phyloP scores from a whole-genome alignment of 345 rosid genomes.

The Stellera chamaejasme region DNA sequence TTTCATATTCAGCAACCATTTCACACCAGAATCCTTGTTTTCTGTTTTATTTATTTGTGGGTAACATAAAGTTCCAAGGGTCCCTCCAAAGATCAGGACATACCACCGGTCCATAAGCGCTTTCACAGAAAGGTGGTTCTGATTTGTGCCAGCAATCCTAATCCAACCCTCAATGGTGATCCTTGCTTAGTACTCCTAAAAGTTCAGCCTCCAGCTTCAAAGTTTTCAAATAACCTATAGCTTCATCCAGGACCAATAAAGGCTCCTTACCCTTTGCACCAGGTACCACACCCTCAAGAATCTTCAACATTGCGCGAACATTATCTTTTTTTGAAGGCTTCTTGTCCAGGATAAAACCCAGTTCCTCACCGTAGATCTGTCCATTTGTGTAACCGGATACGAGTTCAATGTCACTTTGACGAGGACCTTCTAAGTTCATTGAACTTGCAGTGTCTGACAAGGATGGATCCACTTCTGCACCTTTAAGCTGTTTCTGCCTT shows the following conservation, averaged over 20 bases:
- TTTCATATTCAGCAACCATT: conserved; percentile 38
- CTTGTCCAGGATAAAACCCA: conserved; percentile 21
- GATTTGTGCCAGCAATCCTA: no score
- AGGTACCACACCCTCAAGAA: conserved; percentile 57
- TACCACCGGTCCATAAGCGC: no score
- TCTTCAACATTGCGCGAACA: conserved; percentile 27
- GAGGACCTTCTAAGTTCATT: conserved; percentile 16
- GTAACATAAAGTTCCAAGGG: no score
- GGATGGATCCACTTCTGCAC: conserved; percentile 24
- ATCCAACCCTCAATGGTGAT: no score
- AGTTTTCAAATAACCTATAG: conserved; percentile 55
- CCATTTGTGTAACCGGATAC: conserved; percentile 32
- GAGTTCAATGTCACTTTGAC: conserved; percentile 22
- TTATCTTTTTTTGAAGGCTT: conserved; percentile 33
- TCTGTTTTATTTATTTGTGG: no score
- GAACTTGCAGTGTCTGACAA: conserved; percentile 31
- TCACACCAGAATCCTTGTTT: conserved; percentile 12
- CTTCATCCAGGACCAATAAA: conserved; percentile 54
- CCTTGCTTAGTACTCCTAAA: conserved; percentile 18
- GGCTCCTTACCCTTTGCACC: conserved; percentile 62
- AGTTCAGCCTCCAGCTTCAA: conserved; percentile 45
- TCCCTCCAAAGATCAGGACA: no score
- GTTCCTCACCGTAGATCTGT: conserved; percentile 22
- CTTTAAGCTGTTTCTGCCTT: conserved; percentile 46
- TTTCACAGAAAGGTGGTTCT: no score